Conservation (phyloP, 176 grass and related monocot genomes). For the Musa itinerans region DNA sequence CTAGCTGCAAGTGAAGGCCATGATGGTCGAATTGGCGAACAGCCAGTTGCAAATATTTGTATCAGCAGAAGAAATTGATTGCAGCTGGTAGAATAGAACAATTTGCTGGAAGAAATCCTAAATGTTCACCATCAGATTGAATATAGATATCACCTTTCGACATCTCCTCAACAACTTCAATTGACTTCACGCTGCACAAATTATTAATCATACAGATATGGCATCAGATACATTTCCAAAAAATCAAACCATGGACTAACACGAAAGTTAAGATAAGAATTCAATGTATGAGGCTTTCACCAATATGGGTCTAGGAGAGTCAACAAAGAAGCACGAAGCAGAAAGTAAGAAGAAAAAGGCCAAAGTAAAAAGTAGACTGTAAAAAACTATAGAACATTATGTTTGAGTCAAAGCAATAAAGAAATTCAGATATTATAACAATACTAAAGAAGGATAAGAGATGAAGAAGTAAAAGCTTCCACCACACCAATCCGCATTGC, state of each 20-base stretch:
- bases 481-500: too few relatives aligned
- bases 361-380: too few relatives aligned
- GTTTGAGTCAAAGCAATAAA: too few relatives aligned
- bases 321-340: too few relatives aligned
- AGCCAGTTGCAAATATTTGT: background rate
- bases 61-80: slow-evolving; percentile 66
- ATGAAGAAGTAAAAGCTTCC: too few relatives aligned
- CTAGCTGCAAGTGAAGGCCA: background rate
- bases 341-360: too few relatives aligned
- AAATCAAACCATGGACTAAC: background rate
- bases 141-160: slow-evolving; percentile 45
- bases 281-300: background rate
- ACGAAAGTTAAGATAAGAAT: background rate
- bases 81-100: slow-evolving; percentile 62
- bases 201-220: background rate
- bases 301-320: too few relatives aligned
- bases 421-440: too few relatives aligned
- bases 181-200: slow-evolving; percentile 54
- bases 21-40: background rate
- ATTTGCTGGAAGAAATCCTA: slow-evolving; percentile 70
- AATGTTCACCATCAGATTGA: slow-evolving; percentile 88
- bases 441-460: too few relatives aligned
- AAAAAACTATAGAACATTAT: too few relatives aligned
- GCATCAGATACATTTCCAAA: background rate
- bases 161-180: slow-evolving; percentile 62